Percentiles rank a stretch among this genome's conserved stretches.
Evolutionary conservation across 2,329 filamentous ascomycete genomes (phyloP).

Genomic region (Dactylellina drechsleri): DNA sequence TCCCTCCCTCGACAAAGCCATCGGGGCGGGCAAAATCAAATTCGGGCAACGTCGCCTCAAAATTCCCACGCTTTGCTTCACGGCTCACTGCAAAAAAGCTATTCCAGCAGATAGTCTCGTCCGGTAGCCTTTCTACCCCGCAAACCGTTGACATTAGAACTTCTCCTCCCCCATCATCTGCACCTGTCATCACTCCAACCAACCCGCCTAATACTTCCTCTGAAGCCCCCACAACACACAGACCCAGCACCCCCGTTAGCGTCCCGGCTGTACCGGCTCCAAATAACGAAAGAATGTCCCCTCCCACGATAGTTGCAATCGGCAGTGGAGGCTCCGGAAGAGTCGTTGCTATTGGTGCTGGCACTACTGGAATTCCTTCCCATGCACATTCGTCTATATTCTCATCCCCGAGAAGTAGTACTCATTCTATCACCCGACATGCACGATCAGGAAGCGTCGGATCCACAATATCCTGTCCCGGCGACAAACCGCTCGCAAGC

Average conservation of each 20-base stretch:
- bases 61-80: constrained; percentile 46
- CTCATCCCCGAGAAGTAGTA: constrained; percentile 45
- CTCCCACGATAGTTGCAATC: constrained; percentile 48
- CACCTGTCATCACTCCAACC: neutral
- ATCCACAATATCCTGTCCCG: constrained; percentile 43
- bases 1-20: constrained; percentile 31
- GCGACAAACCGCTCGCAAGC: constrained; percentile 77
- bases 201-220: constrained; percentile 16
- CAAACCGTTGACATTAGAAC: constrained; percentile 49
- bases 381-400: constrained; percentile 49
- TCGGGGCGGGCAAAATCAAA: constrained; percentile 44
- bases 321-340: constrained; percentile 57
- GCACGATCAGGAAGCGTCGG: constrained; percentile 42
- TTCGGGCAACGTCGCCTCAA: constrained; percentile 38
- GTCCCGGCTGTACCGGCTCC: constrained; percentile 32
- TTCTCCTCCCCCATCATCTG: constrained; percentile 32
- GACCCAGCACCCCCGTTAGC: constrained; percentile 34
- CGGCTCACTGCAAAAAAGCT: constrained; percentile 56
- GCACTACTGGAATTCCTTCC: constrained; percentile 58
- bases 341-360: constrained; percentile 54
- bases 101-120: constrained; percentile 57
- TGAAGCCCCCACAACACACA: constrained; percentile 42
- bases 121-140: constrained; percentile 51
- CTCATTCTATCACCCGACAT: constrained; percentile 43
- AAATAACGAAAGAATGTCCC: constrained; percentile 48